Percentiles rank a stretch among this genome's conserved stretches.
These are phyloP conservation scores for Naematelia aurantialba DNA, from an alignment of 768 basidiomycete genomes.

Conservation along the genomic window DNA sequence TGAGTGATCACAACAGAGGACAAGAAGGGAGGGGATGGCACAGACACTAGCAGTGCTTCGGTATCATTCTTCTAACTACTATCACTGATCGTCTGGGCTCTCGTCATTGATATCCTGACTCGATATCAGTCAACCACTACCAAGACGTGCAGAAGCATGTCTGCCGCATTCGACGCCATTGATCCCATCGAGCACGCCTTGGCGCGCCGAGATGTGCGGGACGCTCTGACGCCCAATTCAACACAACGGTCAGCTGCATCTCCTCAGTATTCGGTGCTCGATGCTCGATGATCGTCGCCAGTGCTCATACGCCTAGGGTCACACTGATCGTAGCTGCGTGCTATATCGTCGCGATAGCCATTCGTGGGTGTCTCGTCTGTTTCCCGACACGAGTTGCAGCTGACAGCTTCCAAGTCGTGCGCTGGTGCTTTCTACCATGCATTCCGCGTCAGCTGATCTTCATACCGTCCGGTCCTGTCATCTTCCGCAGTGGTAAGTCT, in stretches of 20 bases:
- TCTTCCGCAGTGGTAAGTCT: conserved; percentile 11
- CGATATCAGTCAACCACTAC: too few relatives aligned
- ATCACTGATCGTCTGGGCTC: too few relatives aligned
- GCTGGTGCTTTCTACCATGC: not conserved
- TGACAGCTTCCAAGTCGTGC: conserved; percentile 5
- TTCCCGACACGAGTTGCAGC: not conserved
- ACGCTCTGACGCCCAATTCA: conserved; percentile 9
- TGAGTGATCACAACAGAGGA: not conserved
- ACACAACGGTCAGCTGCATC: conserved; percentile 12
- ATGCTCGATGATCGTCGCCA: too few relatives aligned
- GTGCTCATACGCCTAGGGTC: too few relatives aligned
- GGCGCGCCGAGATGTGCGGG: conserved; percentile 1
- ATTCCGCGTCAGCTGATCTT: not conserved
- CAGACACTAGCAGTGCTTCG: too few relatives aligned
- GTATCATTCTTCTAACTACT: too few relatives aligned
- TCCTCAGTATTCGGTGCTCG: not conserved
- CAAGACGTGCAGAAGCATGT: too few relatives aligned
- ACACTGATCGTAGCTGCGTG: conserved; percentile 47
- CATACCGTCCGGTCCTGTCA: not conserved
- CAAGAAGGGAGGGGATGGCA: not conserved
- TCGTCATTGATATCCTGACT: too few relatives aligned
- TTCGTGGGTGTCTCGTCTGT: conserved; percentile 29
- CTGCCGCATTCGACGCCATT: not conserved
- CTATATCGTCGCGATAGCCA: conserved; percentile 45
- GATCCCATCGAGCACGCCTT: conserved; percentile 1